Conservation (phyloP, 176 grass and related monocot genomes). For the maize (Zea mays) region Zm-B73-REFERENCE-NAM-5.0 NC_050098.1:21920501-21921000, state of each 20-base stretch:
- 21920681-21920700: slow-evolving; percentile 2
- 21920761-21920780: not conserved
- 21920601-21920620: not conserved
- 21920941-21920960: not conserved
- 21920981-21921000: slow-evolving; percentile 22
- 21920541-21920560: slow-evolving; percentile 29
- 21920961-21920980: slow-evolving; percentile 23
- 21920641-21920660: slow-evolving; percentile 20
- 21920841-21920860: not conserved
- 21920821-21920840: not conserved
- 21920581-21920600: not conserved
- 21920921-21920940: not conserved
- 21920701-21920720: slow-evolving; percentile 13
- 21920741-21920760: not conserved
- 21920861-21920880: not conserved
- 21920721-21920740: not conserved
- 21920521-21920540: not conserved
- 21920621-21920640: not conserved
- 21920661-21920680: slow-evolving; percentile 42
- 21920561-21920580: slow-evolving; percentile 45
- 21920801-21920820: slow-evolving; percentile 14
- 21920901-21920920: not conserved
- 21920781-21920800: not conserved
- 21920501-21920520: not conserved
- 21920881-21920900: slow-evolving; percentile 21